phyloP scores from a whole-genome alignment of 345 rosid species.

The Syzygium jambos region DNA sequence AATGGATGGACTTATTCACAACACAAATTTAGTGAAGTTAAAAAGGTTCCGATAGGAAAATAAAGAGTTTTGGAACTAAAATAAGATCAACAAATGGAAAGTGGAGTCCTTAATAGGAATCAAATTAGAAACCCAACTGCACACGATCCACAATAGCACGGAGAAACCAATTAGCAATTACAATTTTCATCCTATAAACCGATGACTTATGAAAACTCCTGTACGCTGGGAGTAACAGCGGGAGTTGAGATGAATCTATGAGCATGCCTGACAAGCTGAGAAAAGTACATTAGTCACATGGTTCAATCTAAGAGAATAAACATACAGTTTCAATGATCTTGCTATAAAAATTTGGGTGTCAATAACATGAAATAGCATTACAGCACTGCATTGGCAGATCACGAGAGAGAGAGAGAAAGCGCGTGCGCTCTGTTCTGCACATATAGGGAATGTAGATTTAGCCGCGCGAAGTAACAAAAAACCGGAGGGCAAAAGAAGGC shows the following conservation, averaged over 20 bases:
- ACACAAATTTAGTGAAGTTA: not conserved
- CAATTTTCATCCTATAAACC: not conserved
- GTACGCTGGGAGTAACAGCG: not conserved
- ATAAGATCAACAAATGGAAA: too few relatives aligned
- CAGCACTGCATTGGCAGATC: not conserved
- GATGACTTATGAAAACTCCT: not conserved
- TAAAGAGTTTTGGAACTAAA: not conserved
- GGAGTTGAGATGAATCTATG: not conserved
- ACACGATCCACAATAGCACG: not conserved
- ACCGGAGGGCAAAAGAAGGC: not conserved
- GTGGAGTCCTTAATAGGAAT: not conserved
- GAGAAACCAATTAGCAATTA: not conserved
- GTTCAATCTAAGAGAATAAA: not conserved
- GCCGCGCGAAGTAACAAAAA: not conserved
- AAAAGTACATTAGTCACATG: not conserved
- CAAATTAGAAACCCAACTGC: not conserved
- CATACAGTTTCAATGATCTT: not conserved
- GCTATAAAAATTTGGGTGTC: not conserved
- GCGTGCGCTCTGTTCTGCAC: not conserved
- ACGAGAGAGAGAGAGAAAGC: not conserved
- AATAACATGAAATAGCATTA: not conserved
- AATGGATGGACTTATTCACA: not conserved
- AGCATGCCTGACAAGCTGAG: not conserved
- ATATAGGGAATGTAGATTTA: not conserved
- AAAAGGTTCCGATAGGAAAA: not conserved